These are phyloP conservation scores for Podospora sp. DNA, from an alignment of 495 filamentous ascomycete species.

Conservation along the genomic window DNA sequence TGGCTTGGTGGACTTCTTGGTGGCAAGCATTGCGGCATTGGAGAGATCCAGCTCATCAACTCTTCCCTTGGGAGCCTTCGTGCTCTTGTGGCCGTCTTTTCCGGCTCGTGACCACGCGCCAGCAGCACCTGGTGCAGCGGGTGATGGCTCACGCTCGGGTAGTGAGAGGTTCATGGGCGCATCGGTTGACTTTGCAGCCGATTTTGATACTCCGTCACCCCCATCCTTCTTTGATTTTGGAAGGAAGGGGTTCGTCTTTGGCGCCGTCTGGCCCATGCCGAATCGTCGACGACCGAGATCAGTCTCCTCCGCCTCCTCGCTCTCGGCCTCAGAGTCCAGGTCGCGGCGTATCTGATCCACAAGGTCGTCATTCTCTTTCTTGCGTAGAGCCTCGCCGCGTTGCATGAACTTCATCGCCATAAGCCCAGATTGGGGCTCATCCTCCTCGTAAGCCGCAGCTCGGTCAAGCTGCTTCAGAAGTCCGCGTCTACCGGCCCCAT, in stretches of 20 bases:
- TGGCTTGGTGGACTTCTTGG: slow-evolving; percentile 24
- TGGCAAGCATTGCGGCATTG: slow-evolving; percentile 37
- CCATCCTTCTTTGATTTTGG: slow-evolving; percentile 20
- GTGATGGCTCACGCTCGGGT: slow-evolving; percentile 13
- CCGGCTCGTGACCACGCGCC: slow-evolving; percentile 41
- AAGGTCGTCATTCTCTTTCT: slow-evolving; percentile 77
- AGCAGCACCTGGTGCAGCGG: slow-evolving; percentile 24
- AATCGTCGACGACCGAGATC: slow-evolving; percentile 68
- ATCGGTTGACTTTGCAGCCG: not conserved
- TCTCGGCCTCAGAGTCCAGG: slow-evolving; percentile 58
- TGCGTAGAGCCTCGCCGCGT: slow-evolving; percentile 75
- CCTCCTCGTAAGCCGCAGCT: slow-evolving; percentile 41
- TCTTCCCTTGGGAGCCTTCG: slow-evolving; percentile 32
- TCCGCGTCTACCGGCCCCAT: slow-evolving; percentile 55
- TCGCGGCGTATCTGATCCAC: slow-evolving; percentile 75
- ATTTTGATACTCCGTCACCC: not conserved
- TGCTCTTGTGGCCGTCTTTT: slow-evolving; percentile 37
- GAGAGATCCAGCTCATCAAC: slow-evolving; percentile 45
- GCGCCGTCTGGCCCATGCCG: slow-evolving; percentile 47
- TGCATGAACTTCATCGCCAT: slow-evolving; percentile 89
- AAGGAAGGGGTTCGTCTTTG: slow-evolving; percentile 18
- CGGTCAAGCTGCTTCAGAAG: slow-evolving; percentile 63
- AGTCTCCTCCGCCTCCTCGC: slow-evolving; percentile 61
- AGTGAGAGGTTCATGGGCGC: not conserved
- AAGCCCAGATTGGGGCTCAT: slow-evolving; percentile 53